Percentiles rank a stretch among this genome's conserved stretches.
These are phyloP conservation scores for Leccinum disarticulatum DNA, from an alignment of 768 basidiomycete genomes.

Conservation along the genomic window DNA sequence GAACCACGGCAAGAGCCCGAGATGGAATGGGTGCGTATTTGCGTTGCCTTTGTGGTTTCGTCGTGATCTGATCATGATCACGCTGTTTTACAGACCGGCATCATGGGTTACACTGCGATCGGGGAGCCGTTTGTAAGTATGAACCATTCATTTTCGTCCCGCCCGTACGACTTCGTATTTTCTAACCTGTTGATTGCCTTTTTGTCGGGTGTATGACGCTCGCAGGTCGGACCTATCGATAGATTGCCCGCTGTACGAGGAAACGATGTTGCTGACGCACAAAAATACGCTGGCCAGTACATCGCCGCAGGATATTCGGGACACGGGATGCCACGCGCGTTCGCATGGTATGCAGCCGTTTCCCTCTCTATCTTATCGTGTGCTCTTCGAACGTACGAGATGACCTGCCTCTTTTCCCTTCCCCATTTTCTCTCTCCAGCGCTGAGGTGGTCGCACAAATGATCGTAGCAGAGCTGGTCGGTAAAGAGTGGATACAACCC, in stretches of 20 bases:
- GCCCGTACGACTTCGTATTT: not conserved
- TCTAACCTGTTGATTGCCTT: not conserved
- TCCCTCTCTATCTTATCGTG: not conserved
- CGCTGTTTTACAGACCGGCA: conserved; percentile 58
- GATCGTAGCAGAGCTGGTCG: conserved; percentile 49
- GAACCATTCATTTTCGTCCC: not conserved
- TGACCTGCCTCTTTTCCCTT: not conserved
- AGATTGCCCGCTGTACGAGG: conserved; percentile 20
- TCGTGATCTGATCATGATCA: not conserved
- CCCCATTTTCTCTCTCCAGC: conserved; percentile 31
- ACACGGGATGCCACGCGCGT: conserved; percentile 80
- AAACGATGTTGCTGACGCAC: conserved; percentile 11
- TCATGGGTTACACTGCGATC: conserved; percentile 70
- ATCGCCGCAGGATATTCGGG: conserved; percentile 73
- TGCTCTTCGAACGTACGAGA: not conserved
- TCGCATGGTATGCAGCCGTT: conserved; percentile 47
- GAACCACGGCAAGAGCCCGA: conserved; percentile 53
- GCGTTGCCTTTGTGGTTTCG: not conserved
- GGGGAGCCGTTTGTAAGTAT: conserved; percentile 65
- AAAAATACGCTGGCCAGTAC: conserved; percentile 55
- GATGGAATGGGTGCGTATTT: conserved; percentile 75
- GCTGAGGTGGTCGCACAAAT: conserved; percentile 63
- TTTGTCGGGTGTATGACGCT: not conserved
- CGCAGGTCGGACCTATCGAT: conserved; percentile 63
- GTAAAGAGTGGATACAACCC: conserved; percentile 49